phyloP scores from a whole-genome alignment of 768 basidiomycete species.

The Rhodotorula taiwanensis region DNA sequence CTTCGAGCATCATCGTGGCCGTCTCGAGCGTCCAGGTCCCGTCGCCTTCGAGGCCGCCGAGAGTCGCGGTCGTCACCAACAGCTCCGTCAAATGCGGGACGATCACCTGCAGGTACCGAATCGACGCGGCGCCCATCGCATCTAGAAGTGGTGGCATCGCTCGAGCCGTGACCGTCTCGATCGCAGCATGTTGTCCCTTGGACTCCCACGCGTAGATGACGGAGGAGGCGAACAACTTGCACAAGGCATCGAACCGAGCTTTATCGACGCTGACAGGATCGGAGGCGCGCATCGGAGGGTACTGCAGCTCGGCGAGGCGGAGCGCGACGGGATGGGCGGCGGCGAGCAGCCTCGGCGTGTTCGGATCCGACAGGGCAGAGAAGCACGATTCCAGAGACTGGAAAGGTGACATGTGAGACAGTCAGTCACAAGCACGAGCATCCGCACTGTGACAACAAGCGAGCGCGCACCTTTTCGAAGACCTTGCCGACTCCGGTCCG shows the following conservation, averaged over 20 bases:
- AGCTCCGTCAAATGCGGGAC: conserved; percentile 21
- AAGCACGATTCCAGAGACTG: conserved; percentile 22
- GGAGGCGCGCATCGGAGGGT: neutral
- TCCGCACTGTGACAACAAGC: neutral
- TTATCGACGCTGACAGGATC: neutral
- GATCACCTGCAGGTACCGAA: conserved; percentile 19
- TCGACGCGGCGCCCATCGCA: neutral
- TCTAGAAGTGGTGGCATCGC: conserved; percentile 1
- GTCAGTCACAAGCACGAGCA: neutral
- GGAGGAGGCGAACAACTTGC: conserved; percentile 4
- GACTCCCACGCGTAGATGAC: conserved; percentile 26
- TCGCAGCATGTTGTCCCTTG: conserved; percentile 1
- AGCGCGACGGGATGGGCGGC: conserved; percentile 16
- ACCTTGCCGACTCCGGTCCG: conserved; percentile 28
- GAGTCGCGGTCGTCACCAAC: neutral
- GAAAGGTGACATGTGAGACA: no score
- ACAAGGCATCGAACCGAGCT: conserved; percentile 18
- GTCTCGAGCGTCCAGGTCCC: conserved; percentile 1
- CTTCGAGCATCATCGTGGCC: conserved; percentile 1
- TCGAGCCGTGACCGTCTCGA: conserved; percentile 1
- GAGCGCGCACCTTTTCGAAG: conserved; percentile 9
- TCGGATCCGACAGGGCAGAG: conserved; percentile 20
- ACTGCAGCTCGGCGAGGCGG: conserved; percentile 7
- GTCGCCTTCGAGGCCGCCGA: neutral
- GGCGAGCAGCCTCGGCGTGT: neutral